Percentiles rank a stretch among this genome's conserved stretches.
Evolutionary conservation across 2,329 filamentous ascomycete species (phyloP).

Genomic region (Chaetomiaceae sp.): DNA sequence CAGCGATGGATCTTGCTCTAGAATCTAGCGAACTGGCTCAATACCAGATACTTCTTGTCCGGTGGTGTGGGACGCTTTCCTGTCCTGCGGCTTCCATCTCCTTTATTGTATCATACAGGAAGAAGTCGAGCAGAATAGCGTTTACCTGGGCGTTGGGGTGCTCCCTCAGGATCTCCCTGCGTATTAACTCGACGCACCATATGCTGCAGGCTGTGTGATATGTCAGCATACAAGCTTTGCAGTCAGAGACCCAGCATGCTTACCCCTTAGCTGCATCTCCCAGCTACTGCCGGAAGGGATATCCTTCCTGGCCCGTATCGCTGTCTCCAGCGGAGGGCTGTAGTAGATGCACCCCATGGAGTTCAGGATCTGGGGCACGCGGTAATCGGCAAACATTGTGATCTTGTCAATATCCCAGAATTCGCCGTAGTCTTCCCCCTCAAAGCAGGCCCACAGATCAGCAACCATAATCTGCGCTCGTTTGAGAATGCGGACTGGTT

Average conservation of each 20-base stretch:
- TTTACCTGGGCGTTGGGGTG: conserved; percentile 73
- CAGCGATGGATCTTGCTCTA: neutral
- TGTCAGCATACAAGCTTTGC: neutral
- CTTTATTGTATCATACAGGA: conserved; percentile 93
- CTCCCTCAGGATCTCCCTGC: conserved; percentile 68
- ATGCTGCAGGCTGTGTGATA: conserved; percentile 71
- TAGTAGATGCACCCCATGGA: conserved; percentile 78
- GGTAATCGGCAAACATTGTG: conserved; percentile 98
- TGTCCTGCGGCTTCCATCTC: conserved; percentile 63
- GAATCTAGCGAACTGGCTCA: conserved; percentile 36
- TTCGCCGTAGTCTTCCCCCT: conserved; percentile 70
- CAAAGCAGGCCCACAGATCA: conserved; percentile 94
- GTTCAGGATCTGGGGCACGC: conserved; percentile 89
- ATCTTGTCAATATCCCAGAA: conserved; percentile 92
- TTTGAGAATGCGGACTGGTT: conserved; percentile 78
- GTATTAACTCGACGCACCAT: conserved; percentile 89
- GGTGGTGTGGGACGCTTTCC: conserved; percentile 72
- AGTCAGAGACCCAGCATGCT: conserved; percentile 19
- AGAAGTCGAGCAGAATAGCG: conserved; percentile 94
- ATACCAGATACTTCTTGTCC: conserved; percentile 94
- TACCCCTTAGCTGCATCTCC: conserved; percentile 83
- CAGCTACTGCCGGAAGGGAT: conserved; percentile 70
- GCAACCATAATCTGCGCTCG: conserved; percentile 94
- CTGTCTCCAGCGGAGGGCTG: conserved; percentile 70
- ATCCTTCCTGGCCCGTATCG: conserved; percentile 59